Percentiles rank a stretch among this genome's conserved stretches.
phyloP scores from a whole-genome alignment of 768 basidiomycete species.

The Lactarius quietus region DNA sequence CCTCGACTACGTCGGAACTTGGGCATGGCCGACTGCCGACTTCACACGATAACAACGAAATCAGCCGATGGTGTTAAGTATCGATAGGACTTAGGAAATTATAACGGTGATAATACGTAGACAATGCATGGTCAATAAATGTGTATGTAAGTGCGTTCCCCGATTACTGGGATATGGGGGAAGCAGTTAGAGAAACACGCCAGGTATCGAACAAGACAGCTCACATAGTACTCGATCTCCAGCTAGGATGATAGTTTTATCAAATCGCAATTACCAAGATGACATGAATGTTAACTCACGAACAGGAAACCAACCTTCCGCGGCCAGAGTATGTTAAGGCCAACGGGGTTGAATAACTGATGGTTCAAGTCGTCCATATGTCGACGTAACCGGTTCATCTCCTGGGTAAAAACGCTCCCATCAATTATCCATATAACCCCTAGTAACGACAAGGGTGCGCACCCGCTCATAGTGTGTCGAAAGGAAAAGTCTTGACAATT shows the following conservation, averaged over 20 bases:
- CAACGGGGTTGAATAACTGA: slow-evolving; percentile 76
- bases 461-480: slow-evolving; percentile 84
- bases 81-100: not conserved
- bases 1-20: not conserved
- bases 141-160: not conserved
- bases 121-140: not conserved
- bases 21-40: not conserved
- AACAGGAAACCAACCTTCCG: slow-evolving; percentile 83
- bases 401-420: slow-evolving; percentile 42
- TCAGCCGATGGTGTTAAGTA: not conserved
- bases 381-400: slow-evolving; percentile 64
- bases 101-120: not conserved
- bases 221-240: slow-evolving; percentile 92
- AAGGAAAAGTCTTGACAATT: slow-evolving; percentile 66
- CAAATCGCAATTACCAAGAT: not conserved
- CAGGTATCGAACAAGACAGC: slow-evolving; percentile 32
- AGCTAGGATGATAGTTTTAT: slow-evolving; percentile 48
- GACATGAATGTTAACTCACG: slow-evolving; percentile 50
- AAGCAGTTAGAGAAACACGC: slow-evolving; percentile 12
- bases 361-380: slow-evolving; percentile 67
- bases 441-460: slow-evolving; percentile 13
- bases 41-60: not conserved
- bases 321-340: slow-evolving; percentile 87
- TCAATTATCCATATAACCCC: not conserved
- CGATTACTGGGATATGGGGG: slow-evolving; percentile 14